These are phyloP conservation scores for Kentomonas sorsogonicus DNA, from an alignment of 208 protist genomes.

Conservation along the genomic window DNA sequence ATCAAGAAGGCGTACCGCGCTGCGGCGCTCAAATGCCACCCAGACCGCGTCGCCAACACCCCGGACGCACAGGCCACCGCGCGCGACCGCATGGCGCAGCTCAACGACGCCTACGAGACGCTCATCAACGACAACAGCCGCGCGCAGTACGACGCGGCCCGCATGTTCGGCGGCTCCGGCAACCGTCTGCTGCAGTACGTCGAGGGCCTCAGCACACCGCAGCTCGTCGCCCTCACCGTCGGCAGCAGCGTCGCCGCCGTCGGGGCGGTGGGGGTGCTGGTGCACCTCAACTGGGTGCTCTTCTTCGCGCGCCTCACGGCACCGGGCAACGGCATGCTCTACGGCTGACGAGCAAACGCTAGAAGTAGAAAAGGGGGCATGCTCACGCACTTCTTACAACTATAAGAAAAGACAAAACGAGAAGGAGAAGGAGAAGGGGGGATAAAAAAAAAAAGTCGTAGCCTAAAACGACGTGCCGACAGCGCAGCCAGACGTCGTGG, in stretches of 20 bases:
- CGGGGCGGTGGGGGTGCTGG: conserved; percentile 12
- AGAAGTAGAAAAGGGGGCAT: too few relatives aligned
- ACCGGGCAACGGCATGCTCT: conserved; percentile 13
- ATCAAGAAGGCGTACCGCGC: conserved; percentile 69
- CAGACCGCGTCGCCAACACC: conserved; percentile 47
- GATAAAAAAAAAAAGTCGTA: background rate
- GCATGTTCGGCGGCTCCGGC: conserved; percentile 18
- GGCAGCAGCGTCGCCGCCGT: conserved; percentile 19
- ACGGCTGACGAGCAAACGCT: too few relatives aligned
- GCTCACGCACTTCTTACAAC: too few relatives aligned
- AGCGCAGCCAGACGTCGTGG: too few relatives aligned
- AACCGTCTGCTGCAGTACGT: conserved; percentile 31
- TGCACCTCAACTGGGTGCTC: too few relatives aligned
- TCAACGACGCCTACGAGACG: conserved; percentile 82
- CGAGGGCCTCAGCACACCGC: conserved; percentile 24
- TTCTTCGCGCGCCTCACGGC: conserved; percentile 20
- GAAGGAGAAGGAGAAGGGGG: background rate
- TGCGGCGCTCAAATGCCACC: conserved; percentile 58
- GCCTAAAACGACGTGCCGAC: too few relatives aligned
- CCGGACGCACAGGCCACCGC: conserved; percentile 32
- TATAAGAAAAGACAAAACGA: background rate
- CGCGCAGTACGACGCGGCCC: conserved; percentile 52
- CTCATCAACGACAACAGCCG: conserved; percentile 50
- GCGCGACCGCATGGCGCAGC: conserved; percentile 56
- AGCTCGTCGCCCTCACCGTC: conserved; percentile 17